Evolutionary conservation across 2,329 filamentous ascomycete species (phyloP).

Genomic region (Xylaria sp.): DNA sequence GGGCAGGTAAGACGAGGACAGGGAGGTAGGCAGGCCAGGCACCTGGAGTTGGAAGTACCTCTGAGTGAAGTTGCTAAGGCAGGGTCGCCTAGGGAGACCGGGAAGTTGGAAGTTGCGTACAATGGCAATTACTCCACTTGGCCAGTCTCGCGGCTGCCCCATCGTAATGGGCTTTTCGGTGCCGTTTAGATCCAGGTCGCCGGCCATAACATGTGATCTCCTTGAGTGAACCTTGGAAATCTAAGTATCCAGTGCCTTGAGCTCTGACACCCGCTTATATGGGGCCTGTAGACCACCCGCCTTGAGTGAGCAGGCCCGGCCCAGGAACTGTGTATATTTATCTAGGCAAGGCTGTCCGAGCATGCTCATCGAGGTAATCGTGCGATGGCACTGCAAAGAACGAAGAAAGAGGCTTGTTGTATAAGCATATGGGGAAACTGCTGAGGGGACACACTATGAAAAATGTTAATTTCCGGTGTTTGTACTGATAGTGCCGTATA

Average conservation of each 20-base stretch:
- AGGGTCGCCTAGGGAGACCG: not conserved
- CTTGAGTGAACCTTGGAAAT: not conserved
- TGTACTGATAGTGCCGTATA: not conserved
- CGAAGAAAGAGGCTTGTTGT: not conserved
- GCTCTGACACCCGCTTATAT: not conserved
- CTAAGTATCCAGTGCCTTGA: not conserved
- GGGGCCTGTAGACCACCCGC: too few relatives aligned
- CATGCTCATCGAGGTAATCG: too few relatives aligned
- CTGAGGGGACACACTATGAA: not conserved
- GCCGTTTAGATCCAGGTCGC: not conserved
- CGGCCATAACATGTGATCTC: not conserved
- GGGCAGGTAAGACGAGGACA: slow-evolving; percentile 16
- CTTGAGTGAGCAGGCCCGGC: not conserved
- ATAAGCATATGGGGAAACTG: not conserved
- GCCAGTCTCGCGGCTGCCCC: not conserved
- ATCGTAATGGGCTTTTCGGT: not conserved
- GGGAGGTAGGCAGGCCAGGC: not conserved
- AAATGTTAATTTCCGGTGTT: not conserved
- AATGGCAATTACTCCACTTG: not conserved
- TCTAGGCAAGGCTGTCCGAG: not conserved
- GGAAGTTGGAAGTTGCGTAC: slow-evolving; percentile 17
- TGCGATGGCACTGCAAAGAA: not conserved
- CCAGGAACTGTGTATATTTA: not conserved
- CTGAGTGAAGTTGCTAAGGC: not conserved
- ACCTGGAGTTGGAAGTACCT: not conserved